Percentiles rank a stretch among this genome's conserved stretches.
Evolutionary conservation across 2,329 filamentous ascomycete species (phyloP).

Genomic region (Dothistroma septosporum): DNA sequence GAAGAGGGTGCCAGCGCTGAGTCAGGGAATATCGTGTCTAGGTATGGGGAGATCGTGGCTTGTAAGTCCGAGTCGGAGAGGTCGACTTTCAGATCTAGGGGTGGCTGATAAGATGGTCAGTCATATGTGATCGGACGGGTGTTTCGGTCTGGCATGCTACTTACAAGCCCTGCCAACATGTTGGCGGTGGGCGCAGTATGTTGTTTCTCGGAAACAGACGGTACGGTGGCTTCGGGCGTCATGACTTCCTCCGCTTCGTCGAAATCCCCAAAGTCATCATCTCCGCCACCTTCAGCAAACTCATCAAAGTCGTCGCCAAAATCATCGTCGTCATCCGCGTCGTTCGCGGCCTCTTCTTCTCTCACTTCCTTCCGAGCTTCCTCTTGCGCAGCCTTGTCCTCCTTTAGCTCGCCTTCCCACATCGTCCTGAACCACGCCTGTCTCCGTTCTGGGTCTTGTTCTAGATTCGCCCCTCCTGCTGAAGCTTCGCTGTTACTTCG

Average conservation of each 20-base stretch:
- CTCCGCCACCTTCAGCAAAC: slow-evolving; percentile 49
- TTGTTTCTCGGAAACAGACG: slow-evolving; percentile 16
- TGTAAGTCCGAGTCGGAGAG: slow-evolving; percentile 54
- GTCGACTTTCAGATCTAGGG: slow-evolving; percentile 25
- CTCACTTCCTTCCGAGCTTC: slow-evolving; percentile 37
- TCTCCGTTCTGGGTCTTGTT: slow-evolving; percentile 25
- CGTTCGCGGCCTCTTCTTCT: slow-evolving; percentile 51
- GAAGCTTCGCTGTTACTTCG: slow-evolving; percentile 2
- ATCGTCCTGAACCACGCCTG: slow-evolving; percentile 33
- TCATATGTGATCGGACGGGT: background rate
- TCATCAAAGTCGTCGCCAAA: slow-evolving; percentile 67
- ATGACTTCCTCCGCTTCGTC: slow-evolving; percentile 40
- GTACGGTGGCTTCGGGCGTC: slow-evolving; percentile 13
- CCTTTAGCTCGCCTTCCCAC: slow-evolving; percentile 29
- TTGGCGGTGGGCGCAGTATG: slow-evolving; percentile 33
- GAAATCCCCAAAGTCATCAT: slow-evolving; percentile 52
- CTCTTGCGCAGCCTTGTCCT: slow-evolving; percentile 14
- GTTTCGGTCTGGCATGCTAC: slow-evolving; percentile 30
- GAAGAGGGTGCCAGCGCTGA: slow-evolving; percentile 29
- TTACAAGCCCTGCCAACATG: slow-evolving; percentile 47
- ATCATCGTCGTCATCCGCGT: slow-evolving; percentile 63
- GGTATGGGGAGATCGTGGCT: slow-evolving; percentile 36
- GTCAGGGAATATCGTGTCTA: slow-evolving; percentile 54
- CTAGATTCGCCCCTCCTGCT: slow-evolving; percentile 12
- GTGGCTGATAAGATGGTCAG: slow-evolving; percentile 32